Evolutionary conservation across 495 filamentous ascomycete species (phyloP).

Genomic region (Aspergillus haitiensis): DNA sequence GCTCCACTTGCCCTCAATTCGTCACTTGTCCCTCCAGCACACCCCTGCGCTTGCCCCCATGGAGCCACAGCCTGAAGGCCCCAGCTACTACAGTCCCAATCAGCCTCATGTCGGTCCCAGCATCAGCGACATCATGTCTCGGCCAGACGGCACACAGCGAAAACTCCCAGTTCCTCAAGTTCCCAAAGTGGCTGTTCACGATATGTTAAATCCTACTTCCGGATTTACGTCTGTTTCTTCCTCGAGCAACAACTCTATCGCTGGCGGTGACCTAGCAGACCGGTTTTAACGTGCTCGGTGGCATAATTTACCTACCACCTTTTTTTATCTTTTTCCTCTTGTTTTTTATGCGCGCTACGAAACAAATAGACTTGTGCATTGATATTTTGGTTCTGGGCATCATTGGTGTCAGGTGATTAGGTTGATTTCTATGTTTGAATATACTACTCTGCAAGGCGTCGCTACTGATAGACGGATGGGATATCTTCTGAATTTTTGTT

Average conservation of each 20-base stretch:
- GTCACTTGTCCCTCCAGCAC: constrained; percentile 81
- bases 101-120: constrained; percentile 62
- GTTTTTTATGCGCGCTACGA: constrained; percentile 42
- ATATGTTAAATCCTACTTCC: constrained; percentile 67
- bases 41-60: constrained; percentile 90
- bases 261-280: constrained; percentile 43
- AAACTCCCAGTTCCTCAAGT: constrained; percentile 92
- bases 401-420: constrained; percentile 28
- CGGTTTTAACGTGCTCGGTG: constrained; percentile 32
- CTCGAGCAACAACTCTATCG: constrained; percentile 51
- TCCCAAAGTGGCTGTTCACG: constrained; percentile 86
- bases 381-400: constrained; percentile 35
- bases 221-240: constrained; percentile 61
- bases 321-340: constrained; percentile 25
- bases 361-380: constrained; percentile 52
- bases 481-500: constrained; percentile 27
- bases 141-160: constrained; percentile 79
- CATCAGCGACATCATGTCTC: constrained; percentile 89
- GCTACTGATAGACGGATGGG: constrained; percentile 38
- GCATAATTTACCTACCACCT: constrained; percentile 2
- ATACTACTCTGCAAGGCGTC: constrained; percentile 37
- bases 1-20: constrained; percentile 80
- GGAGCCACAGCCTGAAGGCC: constrained; percentile 69
- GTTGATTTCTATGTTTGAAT: constrained; percentile 25
- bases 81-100: constrained; percentile 57